Evolutionary conservation across 352 stramenopile genomes (phyloP).

Genomic region (Phytophthora rubi): DNA sequence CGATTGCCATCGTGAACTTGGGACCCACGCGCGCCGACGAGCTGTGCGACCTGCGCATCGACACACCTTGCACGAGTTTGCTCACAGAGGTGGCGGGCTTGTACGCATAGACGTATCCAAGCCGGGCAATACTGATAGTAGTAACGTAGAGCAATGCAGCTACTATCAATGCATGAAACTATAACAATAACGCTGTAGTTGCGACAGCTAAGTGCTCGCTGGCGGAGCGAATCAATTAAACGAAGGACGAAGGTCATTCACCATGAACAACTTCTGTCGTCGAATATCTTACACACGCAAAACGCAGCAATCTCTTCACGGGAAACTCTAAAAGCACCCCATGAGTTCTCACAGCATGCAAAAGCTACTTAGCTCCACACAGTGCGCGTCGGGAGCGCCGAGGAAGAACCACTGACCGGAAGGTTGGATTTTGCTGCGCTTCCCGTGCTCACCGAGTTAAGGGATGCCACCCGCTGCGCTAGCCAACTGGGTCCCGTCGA

Average conservation of each 20-base stretch:
- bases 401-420: constrained; percentile 34
- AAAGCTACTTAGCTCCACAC: constrained; percentile 55
- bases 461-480: constrained; percentile 33
- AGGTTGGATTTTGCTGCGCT: constrained; percentile 31
- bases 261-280: constrained; percentile 29
- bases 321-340: constrained; percentile 3
- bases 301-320: constrained; percentile 25
- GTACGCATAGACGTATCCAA: constrained; percentile 23
- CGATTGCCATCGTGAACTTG: constrained; percentile 89
- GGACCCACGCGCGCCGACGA: constrained; percentile 88
- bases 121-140: no score
- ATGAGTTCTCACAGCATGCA: constrained; percentile 19
- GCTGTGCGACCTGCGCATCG: constrained; percentile 77
- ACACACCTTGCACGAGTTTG: constrained; percentile 60
- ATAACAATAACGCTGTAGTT: constrained; percentile 1
- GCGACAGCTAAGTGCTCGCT: constrained; percentile 23
- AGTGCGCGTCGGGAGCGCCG: constrained; percentile 53
- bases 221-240: constrained; percentile 23
- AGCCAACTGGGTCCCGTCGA: constrained; percentile 33
- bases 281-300: constrained; percentile 45
- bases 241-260: constrained; percentile 26
- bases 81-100: constrained; percentile 52
- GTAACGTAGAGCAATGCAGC: neutral
- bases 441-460: constrained; percentile 31
- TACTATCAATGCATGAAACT: constrained; percentile 4